Conservation (phyloP, 495 filamentous ascomycete genomes). For the Copromyces sp. region DNA sequence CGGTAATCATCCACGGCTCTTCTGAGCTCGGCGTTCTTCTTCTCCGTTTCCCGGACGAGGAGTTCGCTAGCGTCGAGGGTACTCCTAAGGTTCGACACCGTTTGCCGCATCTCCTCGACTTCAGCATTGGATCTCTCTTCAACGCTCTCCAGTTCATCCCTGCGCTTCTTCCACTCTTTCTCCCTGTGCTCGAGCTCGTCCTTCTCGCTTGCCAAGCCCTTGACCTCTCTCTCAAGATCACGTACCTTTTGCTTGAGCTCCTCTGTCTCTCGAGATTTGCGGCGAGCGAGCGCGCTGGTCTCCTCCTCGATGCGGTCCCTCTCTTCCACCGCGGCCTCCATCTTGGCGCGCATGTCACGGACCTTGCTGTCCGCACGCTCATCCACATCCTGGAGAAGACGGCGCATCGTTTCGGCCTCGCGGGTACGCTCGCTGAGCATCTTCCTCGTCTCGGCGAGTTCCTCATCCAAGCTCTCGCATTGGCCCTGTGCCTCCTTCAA, state of each 20-base stretch:
- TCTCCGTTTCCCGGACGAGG: slow-evolving; percentile 70
- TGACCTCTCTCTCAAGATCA: slow-evolving; percentile 68
- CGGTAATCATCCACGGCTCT: slow-evolving; percentile 69
- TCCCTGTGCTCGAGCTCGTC: slow-evolving; percentile 57
- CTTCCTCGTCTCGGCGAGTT: slow-evolving; percentile 77
- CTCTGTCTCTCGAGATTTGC: slow-evolving; percentile 72
- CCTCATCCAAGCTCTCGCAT: slow-evolving; percentile 84
- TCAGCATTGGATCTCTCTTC: slow-evolving; percentile 61
- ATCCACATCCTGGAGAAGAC: slow-evolving; percentile 79
- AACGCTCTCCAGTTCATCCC: slow-evolving; percentile 62
- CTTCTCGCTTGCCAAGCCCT: slow-evolving; percentile 60
- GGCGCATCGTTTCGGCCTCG: slow-evolving; percentile 90
- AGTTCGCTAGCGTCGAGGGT: slow-evolving; percentile 80
- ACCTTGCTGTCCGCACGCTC: slow-evolving; percentile 66
- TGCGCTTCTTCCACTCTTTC: slow-evolving; percentile 52
- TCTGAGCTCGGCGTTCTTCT: slow-evolving; percentile 65
- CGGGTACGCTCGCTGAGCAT: slow-evolving; percentile 86
- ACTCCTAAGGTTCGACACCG: slow-evolving; percentile 69
- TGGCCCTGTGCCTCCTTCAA: slow-evolving; percentile 81
- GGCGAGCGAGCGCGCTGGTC: slow-evolving; percentile 62
- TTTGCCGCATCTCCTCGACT: slow-evolving; percentile 59
- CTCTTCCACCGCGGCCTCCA: slow-evolving; percentile 85
- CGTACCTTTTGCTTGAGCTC: slow-evolving; percentile 69
- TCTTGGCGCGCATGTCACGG: slow-evolving; percentile 77
- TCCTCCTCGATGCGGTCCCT: slow-evolving; percentile 89